Evolutionary conservation across 108 stramenopile species (phyloP).

Genomic region (Phaeodactylum tricornutum): DNA sequence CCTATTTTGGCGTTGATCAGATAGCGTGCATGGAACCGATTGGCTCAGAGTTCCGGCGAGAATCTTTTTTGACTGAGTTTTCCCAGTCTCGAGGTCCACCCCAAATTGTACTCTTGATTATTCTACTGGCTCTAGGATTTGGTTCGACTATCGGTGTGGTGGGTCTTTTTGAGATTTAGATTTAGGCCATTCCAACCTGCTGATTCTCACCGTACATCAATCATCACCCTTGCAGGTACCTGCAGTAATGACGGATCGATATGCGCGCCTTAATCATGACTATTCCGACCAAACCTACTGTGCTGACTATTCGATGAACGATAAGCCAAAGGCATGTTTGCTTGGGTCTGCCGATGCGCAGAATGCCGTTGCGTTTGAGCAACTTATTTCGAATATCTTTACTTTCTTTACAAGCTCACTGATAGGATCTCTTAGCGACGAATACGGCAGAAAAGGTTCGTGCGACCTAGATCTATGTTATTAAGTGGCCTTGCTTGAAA

Average conservation of each 20-base stretch:
- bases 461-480: too few relatives aligned
- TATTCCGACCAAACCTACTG: neutral
- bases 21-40: too few relatives aligned
- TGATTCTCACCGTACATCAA: too few relatives aligned
- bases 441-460: slow-evolving; percentile 54
- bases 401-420: slow-evolving; percentile 67
- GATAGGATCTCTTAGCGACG: slow-evolving; percentile 73
- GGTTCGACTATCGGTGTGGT: slow-evolving; percentile 72
- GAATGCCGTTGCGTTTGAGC: slow-evolving; percentile 40
- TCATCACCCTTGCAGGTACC: slow-evolving; percentile 29
- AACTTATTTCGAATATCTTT: slow-evolving; percentile 43
- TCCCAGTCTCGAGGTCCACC: slow-evolving; percentile 45
- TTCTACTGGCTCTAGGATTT: slow-evolving; percentile 52
- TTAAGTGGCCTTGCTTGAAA: too few relatives aligned
- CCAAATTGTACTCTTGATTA: slow-evolving; percentile 59
- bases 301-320: neutral
- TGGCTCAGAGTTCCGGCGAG: too few relatives aligned
- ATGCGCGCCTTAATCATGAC: slow-evolving; percentile 66
- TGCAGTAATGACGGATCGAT: slow-evolving; percentile 71
- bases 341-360: slow-evolving; percentile 66
- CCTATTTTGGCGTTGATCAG: too few relatives aligned
- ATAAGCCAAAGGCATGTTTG: slow-evolving; percentile 51
- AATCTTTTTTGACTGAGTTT: slow-evolving; percentile 37
- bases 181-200: too few relatives aligned
- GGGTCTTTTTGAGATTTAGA: too few relatives aligned